Evolutionary conservation across 441 rosid species (phyloP).

Genomic region (Mallotus repandus): DNA sequence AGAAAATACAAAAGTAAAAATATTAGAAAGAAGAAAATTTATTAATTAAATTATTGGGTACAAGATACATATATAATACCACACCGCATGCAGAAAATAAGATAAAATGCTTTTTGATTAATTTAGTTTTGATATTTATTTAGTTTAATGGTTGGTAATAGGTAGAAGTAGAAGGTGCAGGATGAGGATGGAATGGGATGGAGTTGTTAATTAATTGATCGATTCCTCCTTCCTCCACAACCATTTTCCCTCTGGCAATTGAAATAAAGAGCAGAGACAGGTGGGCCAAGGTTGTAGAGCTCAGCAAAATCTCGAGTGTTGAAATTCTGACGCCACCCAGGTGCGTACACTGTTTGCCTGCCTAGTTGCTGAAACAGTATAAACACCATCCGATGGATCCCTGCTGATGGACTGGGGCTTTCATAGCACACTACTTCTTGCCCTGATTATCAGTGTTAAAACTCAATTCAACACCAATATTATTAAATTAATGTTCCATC

Average conservation of each 20-base stretch:
- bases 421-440: conserved; percentile 70
- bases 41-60: too few relatives aligned
- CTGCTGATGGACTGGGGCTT: conserved; percentile 59
- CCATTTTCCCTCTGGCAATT: conserved; percentile 88
- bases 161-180: too few relatives aligned
- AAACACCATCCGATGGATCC: conserved; percentile 68
- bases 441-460: conserved; percentile 25
- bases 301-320: conserved; percentile 73
- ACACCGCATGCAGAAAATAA: too few relatives aligned
- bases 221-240: conserved; percentile 56
- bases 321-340: conserved; percentile 85
- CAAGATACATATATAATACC: too few relatives aligned
- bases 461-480: too few relatives aligned
- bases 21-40: too few relatives aligned
- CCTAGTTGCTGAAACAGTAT: conserved; percentile 65
- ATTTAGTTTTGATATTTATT: too few relatives aligned
- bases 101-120: too few relatives aligned
- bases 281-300: conserved; percentile 72
- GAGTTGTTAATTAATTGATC: not conserved
- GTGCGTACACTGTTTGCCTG: conserved; percentile 70
- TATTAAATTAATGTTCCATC: too few relatives aligned
- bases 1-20: too few relatives aligned
- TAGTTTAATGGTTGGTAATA: too few relatives aligned
- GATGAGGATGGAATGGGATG: too few relatives aligned
- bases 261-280: conserved; percentile 70